A percentile compares a stretch with the other conserved stretches of the same genome.
phyloP scores from a whole-genome alignment of 1,284 basidiomycete genomes.

The Cutaneotrichosporon curvatum region DNA sequence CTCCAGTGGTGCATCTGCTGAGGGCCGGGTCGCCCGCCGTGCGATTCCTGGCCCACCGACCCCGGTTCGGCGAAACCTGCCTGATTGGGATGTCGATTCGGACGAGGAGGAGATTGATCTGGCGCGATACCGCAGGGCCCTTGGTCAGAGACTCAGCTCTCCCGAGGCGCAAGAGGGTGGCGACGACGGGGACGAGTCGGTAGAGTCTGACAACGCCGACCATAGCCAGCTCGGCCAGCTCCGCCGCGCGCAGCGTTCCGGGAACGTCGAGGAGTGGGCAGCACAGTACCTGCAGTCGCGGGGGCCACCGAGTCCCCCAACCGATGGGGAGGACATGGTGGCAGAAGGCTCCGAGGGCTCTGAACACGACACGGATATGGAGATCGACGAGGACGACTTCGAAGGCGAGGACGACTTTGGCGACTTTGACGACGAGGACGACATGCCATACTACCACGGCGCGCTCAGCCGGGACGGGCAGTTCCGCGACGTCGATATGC shows the following conservation, averaged over 20 bases:
- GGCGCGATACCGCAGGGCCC: too few species aligned
- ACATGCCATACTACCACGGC: conserved; percentile 10
- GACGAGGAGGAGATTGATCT: neutral
- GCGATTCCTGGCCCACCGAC: too few species aligned
- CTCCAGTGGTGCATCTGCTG: neutral
- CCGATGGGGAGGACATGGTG: neutral
- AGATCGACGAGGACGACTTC: conserved; percentile 19
- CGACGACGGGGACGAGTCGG: neutral
- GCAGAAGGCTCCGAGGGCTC: neutral
- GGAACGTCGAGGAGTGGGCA: too few species aligned
- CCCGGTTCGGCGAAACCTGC: too few species aligned
- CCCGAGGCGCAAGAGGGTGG: too few species aligned
- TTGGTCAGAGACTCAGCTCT: too few species aligned
- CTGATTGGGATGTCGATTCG: neutral
- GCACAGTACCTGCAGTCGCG: too few species aligned
- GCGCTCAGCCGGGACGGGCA: conserved; percentile 15
- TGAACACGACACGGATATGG: conserved; percentile 3
- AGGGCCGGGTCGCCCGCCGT: too few species aligned
- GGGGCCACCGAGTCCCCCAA: too few species aligned
- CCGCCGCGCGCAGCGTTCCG: too few species aligned
- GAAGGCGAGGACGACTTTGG: conserved; percentile 32
- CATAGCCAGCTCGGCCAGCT: too few species aligned
- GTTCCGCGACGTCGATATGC: conserved; percentile 50
- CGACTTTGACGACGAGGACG: conserved; percentile 21
- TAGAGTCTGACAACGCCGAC: neutral